Evolutionary conservation across 2,329 filamentous ascomycete species (phyloP), one percentile per base, ranked within the genome.

Genomic region (Scedosporium minutisporum): DNA sequence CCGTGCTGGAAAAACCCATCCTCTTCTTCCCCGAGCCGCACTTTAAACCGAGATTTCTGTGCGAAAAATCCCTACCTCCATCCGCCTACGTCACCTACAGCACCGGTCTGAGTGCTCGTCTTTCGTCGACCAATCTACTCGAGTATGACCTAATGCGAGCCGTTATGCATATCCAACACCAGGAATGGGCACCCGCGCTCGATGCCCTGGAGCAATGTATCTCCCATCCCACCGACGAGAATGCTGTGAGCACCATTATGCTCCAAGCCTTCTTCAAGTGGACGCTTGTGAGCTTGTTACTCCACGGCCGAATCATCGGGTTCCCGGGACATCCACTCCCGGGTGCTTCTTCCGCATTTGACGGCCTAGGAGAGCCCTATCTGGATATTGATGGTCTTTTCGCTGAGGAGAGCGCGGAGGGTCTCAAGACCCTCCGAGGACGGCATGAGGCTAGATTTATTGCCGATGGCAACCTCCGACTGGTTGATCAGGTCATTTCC

Each of bases 221-320:
- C 42, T 83, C 87, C 3, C 86, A 87, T 63, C 90, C 92, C 0
- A 78, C 81, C 0, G 80, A 78, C 60, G 87, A 86, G 21, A 77
- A 80, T 38, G 80, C 84, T 42, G 79, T 85, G 12, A 93, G 88
- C 73, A 87, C 86, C 71, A 81, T 96, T 60, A 95, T 95, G 88
- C 80, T 89, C 3, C 91, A 96, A 67, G 90, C 91, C 5, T 93
- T 96, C 78, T 96, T 93, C 76, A 96, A 93, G 74, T 97, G 91
- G 89, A 72, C 96, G 7, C 77, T 99, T 16, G 82, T 92, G 9
- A 85, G 86, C 61, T 80, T 97, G 62, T 77, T 99, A 18, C 79
- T 84, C 6, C 77, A 86, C 61, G 93, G 92, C 66, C 83, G 60
- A 5, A 57, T 79, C 68, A 33, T 65, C 10, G 44, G 23, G 18